Percentiles rank a stretch among this genome's conserved stretches.
Evolutionary conservation across 2,329 filamentous ascomycete genomes (phyloP).

Genomic region (Aspergillus eucalypticola): DNA sequence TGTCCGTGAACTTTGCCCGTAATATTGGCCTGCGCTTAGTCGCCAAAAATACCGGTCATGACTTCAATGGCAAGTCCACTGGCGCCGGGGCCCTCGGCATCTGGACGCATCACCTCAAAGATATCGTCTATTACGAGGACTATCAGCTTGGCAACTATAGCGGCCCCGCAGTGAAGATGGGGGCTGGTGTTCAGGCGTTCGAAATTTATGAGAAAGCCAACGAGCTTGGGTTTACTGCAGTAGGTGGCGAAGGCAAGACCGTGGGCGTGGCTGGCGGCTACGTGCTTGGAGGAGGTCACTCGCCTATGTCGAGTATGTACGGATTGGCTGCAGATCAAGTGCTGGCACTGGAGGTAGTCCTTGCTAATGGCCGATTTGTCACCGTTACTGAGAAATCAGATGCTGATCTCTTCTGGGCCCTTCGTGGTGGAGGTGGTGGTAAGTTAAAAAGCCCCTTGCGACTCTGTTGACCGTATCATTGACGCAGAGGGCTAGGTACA

Average conservation of each 20-base stretch:
- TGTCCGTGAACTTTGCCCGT: constrained; percentile 32
- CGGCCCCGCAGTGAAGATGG: constrained; percentile 55
- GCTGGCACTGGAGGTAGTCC: constrained; percentile 28
- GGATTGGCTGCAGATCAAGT: constrained; percentile 51
- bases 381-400: constrained; percentile 25
- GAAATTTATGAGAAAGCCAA: constrained; percentile 51
- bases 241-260: constrained; percentile 54
- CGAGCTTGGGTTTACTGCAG: constrained; percentile 49
- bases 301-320: constrained; percentile 52
- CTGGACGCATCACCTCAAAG: constrained; percentile 54
- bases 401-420: constrained; percentile 64
- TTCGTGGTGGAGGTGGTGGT: constrained; percentile 57
- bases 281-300: constrained; percentile 62
- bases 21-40: constrained; percentile 37
- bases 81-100: constrained; percentile 51
- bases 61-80: constrained; percentile 50
- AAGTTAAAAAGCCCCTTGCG: neutral
- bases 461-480: constrained; percentile 26
- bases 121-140: constrained; percentile 41
- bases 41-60: constrained; percentile 51
- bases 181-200: constrained; percentile 55
- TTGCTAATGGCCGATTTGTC: constrained; percentile 28
- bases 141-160: constrained; percentile 47
- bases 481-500: constrained; percentile 23
- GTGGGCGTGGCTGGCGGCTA: constrained; percentile 63